Conservation (phyloP, 441 rosid genomes). For the Melastoma candidum region DNA sequence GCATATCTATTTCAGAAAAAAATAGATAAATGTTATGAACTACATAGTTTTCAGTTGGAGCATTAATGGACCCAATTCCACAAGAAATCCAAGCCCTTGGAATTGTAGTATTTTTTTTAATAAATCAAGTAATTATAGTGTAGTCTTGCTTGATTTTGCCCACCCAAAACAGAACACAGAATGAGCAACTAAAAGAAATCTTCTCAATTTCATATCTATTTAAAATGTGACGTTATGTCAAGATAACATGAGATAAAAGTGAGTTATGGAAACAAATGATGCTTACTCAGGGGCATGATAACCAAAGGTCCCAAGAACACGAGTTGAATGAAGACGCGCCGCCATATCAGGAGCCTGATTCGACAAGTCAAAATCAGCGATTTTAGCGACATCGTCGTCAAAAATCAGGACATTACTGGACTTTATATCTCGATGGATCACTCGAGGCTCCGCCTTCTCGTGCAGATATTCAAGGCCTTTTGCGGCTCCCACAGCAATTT, state of each 20-base stretch:
- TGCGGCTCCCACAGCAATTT: conserved; percentile 46
- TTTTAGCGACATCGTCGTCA: conserved; percentile 40
- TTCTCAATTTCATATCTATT: neutral
- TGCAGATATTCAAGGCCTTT: conserved; percentile 52
- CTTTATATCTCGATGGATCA: conserved; percentile 41
- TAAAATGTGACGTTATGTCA: neutral
- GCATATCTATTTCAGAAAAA: conserved; percentile 29
- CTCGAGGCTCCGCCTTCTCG: conserved; percentile 37
- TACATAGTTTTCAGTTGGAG: neutral
- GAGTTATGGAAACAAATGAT: neutral
- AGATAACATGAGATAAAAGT: neutral
- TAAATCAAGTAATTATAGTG: no score
- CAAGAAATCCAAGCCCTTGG: neutral
- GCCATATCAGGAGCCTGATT: conserved; percentile 50
- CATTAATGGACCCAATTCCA: neutral
- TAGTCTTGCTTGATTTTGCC: no score
- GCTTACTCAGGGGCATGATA: conserved; percentile 56
- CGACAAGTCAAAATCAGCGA: conserved; percentile 48
- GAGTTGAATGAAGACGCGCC: conserved; percentile 39
- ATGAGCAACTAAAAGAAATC: no score
- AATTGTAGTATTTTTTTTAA: no score
- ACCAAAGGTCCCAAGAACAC: conserved; percentile 56
- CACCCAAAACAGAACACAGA: no score
- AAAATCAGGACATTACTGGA: conserved; percentile 45
- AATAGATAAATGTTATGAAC: neutral